A percentile compares a stretch with the other conserved stretches of the same genome.
phyloP scores from a whole-genome alignment of 169 alveolate genomes.

The Cyclospora cayetanensis region DNA sequence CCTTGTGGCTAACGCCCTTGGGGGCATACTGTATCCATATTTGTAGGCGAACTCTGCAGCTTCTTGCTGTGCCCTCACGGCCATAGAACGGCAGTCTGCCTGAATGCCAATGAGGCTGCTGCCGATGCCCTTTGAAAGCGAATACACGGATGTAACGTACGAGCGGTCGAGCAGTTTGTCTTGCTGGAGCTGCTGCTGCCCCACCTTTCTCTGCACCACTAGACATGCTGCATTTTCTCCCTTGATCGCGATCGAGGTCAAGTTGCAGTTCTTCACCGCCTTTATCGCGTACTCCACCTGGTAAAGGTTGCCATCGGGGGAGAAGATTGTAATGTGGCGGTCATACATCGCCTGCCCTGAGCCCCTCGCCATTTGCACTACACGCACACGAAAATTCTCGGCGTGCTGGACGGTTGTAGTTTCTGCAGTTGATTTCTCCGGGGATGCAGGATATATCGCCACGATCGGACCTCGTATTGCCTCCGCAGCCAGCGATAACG shows the following conservation, averaged over 20 bases:
- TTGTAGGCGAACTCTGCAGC: constrained; percentile 90
- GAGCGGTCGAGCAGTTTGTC: constrained; percentile 17
- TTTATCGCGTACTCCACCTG: constrained; percentile 97
- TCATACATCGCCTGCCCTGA: constrained; percentile 83
- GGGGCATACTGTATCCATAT: constrained; percentile 94
- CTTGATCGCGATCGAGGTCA: constrained; percentile 96
- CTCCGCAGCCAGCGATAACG: no score
- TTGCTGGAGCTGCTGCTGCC: constrained; percentile 74
- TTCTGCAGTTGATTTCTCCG: no score
- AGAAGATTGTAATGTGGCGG: constrained; percentile 95
- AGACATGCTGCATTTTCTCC: constrained; percentile 96
- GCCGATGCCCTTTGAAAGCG: constrained; percentile 78
- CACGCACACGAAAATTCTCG: no score
- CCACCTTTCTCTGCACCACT: constrained; percentile 95
- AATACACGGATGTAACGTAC: constrained; percentile 32
- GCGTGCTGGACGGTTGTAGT: no score
- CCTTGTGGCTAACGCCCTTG: constrained; percentile 91
- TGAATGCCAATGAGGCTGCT: constrained; percentile 19
- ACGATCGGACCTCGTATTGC: no score
- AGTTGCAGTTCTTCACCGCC: constrained; percentile 96
- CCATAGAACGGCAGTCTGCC: constrained; percentile 87
- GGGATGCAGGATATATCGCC: no score
- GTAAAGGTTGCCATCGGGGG: constrained; percentile 98
- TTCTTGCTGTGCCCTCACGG: constrained; percentile 88
- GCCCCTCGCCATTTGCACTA: constrained; percentile 27